phyloP scores from a whole-genome alignment of 805 yeast species.

The Saccharomycopsis capsularis region DNA sequence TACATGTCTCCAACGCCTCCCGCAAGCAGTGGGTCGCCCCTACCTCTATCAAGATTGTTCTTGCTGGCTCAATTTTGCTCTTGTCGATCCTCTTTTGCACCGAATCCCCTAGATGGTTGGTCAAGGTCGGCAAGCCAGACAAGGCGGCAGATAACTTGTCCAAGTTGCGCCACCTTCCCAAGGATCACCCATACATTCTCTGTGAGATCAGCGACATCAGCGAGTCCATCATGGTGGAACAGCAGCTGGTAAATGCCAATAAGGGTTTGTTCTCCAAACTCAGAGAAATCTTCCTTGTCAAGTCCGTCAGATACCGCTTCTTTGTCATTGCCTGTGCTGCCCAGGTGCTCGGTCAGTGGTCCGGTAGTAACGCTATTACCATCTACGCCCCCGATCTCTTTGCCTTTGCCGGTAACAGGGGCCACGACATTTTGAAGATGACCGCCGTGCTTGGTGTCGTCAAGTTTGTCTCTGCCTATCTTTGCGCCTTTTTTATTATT shows the following conservation, averaged over 20 bases:
- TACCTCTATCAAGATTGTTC: constrained; percentile 39
- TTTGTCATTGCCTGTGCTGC: constrained; percentile 32
- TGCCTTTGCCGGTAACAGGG: constrained; percentile 37
- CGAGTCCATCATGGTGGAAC: constrained; percentile 27
- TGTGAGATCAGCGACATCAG: constrained; percentile 46
- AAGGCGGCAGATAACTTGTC: constrained; percentile 35
- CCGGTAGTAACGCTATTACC: constrained; percentile 51
- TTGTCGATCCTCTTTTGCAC: constrained; percentile 36
- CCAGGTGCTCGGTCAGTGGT: constrained; percentile 51
- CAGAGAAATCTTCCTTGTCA: constrained; percentile 33
- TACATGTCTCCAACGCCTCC: constrained; percentile 33
- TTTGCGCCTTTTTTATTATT: constrained; percentile 40
- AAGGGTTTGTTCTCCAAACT: constrained; percentile 25
- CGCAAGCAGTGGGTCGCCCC: constrained; percentile 48
- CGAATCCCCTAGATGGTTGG: constrained; percentile 48
- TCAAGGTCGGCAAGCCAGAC: constrained; percentile 37
- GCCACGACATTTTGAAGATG: constrained; percentile 36
- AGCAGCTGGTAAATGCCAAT: constrained; percentile 33
- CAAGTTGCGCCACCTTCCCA: constrained; percentile 38
- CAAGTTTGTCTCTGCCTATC: constrained; percentile 42
- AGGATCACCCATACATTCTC: constrained; percentile 42
- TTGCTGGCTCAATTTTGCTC: constrained; percentile 40
- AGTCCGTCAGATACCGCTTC: constrained; percentile 41
- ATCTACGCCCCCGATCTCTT: constrained; percentile 50
- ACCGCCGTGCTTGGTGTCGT: constrained; percentile 49